Conservation (phyloP, 495 filamentous ascomycete species). For the Talaromyces trachyspermus region DNA sequence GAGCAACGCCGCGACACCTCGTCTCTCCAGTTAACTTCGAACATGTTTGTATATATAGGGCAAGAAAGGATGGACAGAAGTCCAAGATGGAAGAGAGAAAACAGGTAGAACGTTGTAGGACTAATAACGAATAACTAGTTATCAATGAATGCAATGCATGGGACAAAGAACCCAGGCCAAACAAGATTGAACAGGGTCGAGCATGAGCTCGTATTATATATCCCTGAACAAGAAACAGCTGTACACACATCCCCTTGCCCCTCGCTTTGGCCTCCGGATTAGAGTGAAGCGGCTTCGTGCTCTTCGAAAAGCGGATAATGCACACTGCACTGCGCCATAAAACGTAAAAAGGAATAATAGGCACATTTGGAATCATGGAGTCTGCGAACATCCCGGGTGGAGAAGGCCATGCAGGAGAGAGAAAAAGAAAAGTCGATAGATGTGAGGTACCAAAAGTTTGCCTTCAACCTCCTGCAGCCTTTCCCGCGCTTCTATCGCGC, state of each 20-base stretch:
- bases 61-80: background rate
- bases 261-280: constrained; percentile 8
- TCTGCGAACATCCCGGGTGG: background rate
- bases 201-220: constrained; percentile 7
- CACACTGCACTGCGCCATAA: background rate
- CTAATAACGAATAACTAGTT: background rate
- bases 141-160: constrained; percentile 6
- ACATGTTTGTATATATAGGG: constrained; percentile 16
- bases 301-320: constrained; percentile 3
- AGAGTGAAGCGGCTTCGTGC: constrained; percentile 7
- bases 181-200: too few relatives aligned
- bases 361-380: background rate
- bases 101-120: background rate
- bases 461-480: too few relatives aligned
- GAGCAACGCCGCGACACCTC: constrained; percentile 33
- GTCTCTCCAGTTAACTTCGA: constrained; percentile 28
- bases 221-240: background rate
- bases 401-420: background rate
- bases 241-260: constrained; percentile 7
- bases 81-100: background rate
- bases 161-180: too few relatives aligned
- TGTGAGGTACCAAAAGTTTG: background rate
- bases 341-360: background rate
- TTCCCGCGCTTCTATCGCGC: too few relatives aligned
- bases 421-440: constrained; percentile 3